Evolutionary conservation across 2,329 filamentous ascomycete genomes (phyloP).

Genomic region (Lecanosticta acicola): DNA sequence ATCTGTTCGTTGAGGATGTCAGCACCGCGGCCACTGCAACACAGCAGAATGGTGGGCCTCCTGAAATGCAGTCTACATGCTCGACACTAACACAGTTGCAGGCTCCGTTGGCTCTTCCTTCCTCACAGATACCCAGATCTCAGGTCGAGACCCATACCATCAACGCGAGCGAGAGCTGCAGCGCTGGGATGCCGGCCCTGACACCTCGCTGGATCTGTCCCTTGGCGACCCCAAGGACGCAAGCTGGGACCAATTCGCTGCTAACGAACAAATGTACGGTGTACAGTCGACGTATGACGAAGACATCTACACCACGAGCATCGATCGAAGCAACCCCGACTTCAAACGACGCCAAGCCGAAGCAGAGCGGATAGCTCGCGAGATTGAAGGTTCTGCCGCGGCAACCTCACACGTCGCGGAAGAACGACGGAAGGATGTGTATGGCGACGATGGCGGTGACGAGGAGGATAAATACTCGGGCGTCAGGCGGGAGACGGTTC

Average conservation of each 20-base stretch:
- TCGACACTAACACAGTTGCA: slow-evolving; percentile 34
- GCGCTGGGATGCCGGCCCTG: slow-evolving; percentile 67
- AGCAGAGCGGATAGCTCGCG: slow-evolving; percentile 77
- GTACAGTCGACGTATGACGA: slow-evolving; percentile 88
- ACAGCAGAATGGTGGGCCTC: slow-evolving; percentile 53
- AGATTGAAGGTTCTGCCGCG: slow-evolving; percentile 74
- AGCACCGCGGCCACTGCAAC: slow-evolving; percentile 46
- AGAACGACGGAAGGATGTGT: slow-evolving; percentile 65
- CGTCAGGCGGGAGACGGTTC: slow-evolving; percentile 64
- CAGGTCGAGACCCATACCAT: slow-evolving; percentile 55
- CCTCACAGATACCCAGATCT: slow-evolving; percentile 84
- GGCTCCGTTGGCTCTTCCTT: slow-evolving; percentile 61
- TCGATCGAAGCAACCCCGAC: slow-evolving; percentile 75
- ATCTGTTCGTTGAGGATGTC: slow-evolving; percentile 52
- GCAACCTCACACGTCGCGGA: slow-evolving; percentile 81
- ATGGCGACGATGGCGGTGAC: slow-evolving; percentile 63
- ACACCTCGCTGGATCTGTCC: slow-evolving; percentile 54
- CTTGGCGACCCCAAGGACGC: slow-evolving; percentile 44
- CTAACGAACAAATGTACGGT: slow-evolving; percentile 82
- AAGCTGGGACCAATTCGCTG: slow-evolving; percentile 89
- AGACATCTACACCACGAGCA: slow-evolving; percentile 86
- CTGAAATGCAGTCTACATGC: background rate
- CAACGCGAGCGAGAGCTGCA: slow-evolving; percentile 71
- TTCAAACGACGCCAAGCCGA: slow-evolving; percentile 72
- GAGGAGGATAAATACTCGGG: slow-evolving; percentile 99